Evolutionary conservation across 2,329 filamentous ascomycete genomes (phyloP).

Genomic region (Claviceps maximensis): DNA sequence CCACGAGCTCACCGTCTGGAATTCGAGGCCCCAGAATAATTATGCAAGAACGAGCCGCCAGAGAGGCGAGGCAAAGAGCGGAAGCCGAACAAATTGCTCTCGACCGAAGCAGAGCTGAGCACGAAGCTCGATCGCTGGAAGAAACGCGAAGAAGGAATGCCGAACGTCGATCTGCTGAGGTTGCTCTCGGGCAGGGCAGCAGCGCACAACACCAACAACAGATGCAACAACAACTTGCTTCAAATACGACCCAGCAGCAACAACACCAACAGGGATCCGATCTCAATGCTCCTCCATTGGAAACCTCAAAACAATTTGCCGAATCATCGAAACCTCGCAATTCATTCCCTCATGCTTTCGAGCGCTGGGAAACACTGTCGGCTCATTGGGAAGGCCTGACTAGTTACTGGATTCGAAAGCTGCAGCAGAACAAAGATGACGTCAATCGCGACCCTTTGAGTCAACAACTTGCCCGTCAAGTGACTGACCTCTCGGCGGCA

Average conservation of each 20-base stretch:
- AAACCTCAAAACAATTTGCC: constrained; percentile 9
- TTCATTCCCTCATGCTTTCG: constrained; percentile 90
- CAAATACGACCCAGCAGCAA: constrained; percentile 1
- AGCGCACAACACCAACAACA: constrained; percentile 9
- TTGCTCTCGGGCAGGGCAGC: constrained; percentile 25
- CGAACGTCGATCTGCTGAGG: constrained; percentile 46
- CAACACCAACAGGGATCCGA: neutral
- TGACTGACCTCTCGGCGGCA: constrained; percentile 92
- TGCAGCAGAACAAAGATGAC: constrained; percentile 83
- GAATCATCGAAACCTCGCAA: constrained; percentile 37
- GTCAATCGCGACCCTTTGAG: constrained; percentile 71
- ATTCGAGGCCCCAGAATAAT: constrained; percentile 81
- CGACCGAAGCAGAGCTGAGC: constrained; percentile 44
- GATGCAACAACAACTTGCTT: constrained; percentile 1
- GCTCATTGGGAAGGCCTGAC: constrained; percentile 97
- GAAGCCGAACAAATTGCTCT: constrained; percentile 45
- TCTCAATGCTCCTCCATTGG: constrained; percentile 2
- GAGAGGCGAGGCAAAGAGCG: constrained; percentile 58
- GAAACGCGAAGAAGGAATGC: constrained; percentile 43
- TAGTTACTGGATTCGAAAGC: constrained; percentile 87
- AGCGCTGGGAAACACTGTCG: constrained; percentile 92
- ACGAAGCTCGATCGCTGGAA: constrained; percentile 40
- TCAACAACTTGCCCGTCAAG: constrained; percentile 81
- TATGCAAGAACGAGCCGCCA: constrained; percentile 72
- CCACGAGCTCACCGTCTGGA: constrained; percentile 45